Evolutionary conservation across 2,329 filamentous ascomycete species (phyloP).

Genomic region (Xylaria sp.): DNA sequence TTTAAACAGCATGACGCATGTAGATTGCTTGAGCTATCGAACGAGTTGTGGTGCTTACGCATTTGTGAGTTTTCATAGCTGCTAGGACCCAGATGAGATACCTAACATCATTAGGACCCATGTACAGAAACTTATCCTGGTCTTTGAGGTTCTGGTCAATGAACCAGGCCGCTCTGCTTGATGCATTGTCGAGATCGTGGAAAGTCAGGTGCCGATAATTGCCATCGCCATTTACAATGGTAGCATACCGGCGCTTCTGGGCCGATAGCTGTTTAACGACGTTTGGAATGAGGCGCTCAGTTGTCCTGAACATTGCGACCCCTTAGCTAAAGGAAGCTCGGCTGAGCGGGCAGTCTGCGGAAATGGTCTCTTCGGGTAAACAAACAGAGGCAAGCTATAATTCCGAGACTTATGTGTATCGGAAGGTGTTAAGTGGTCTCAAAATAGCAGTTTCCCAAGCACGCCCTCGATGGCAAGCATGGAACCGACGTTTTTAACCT

Average conservation of each 20-base stretch:
- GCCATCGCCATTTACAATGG: conserved; percentile 30
- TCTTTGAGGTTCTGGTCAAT: conserved; percentile 30
- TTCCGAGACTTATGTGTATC: not conserved
- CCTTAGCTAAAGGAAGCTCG: not conserved
- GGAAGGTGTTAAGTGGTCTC: not conserved
- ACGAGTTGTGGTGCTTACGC: conserved; percentile 22
- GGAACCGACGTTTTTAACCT: not conserved
- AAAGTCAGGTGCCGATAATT: conserved; percentile 33
- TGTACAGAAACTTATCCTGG: conserved; percentile 35
- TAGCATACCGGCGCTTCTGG: conserved; percentile 23
- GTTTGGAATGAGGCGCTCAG: conserved; percentile 32
- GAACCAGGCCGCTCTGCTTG: conserved; percentile 41
- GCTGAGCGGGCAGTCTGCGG: not conserved
- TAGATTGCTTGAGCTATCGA: not conserved
- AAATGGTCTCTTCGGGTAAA: not conserved
- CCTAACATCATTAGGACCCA: conserved; percentile 36
- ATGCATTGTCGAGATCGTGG: conserved; percentile 39
- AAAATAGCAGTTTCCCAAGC: not conserved
- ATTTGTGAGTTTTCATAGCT: conserved; percentile 38
- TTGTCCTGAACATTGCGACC: conserved; percentile 28
- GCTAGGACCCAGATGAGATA: conserved; percentile 35
- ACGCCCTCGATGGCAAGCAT: not conserved
- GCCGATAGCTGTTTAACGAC: conserved; percentile 25
- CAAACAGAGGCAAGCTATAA: not conserved
- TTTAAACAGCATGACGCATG: not conserved